These are phyloP conservation scores for Phytophthora crassamura DNA, from an alignment of 352 stramenopile species.

Conservation along the genomic window DNA sequence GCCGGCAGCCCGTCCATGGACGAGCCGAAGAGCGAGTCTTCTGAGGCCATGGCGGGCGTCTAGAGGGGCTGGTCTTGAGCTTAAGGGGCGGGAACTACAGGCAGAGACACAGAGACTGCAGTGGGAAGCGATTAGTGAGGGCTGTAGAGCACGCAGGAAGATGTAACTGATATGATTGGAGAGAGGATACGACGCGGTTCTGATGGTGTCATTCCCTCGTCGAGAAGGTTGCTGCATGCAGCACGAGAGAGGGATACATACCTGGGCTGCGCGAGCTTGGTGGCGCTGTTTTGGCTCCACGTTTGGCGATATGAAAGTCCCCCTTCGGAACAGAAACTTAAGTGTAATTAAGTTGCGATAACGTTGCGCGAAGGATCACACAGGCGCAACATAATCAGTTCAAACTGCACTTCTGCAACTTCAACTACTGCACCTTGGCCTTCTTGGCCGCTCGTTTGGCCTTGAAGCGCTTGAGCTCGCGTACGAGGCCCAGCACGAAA, in stretches of 20 bases:
- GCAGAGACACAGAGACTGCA: constrained; percentile 2
- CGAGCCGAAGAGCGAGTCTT: constrained; percentile 50
- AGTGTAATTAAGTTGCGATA: constrained; percentile 1
- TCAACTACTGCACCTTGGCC: constrained; percentile 29
- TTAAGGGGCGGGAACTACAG: too few species aligned
- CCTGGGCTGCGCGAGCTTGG: constrained; percentile 13
- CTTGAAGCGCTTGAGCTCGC: constrained; percentile 61
- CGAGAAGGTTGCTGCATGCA: not conserved
- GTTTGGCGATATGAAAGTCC: constrained; percentile 11
- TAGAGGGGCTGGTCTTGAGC: not conserved
- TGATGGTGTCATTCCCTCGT: not conserved
- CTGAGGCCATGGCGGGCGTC: constrained; percentile 43
- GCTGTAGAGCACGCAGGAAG: constrained; percentile 3
- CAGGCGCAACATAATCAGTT: too few species aligned
- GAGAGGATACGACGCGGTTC: constrained; percentile 14
- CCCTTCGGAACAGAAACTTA: constrained; percentile 1
- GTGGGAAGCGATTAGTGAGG: constrained; percentile 5
- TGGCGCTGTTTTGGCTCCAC: constrained; percentile 25
- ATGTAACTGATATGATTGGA: constrained; percentile 19
- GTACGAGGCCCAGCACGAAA: constrained; percentile 60
- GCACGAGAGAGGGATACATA: constrained; percentile 20
- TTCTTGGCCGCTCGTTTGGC: constrained; percentile 43
- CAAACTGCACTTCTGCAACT: not conserved
- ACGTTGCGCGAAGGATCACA: too few species aligned
- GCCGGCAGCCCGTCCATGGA: constrained; percentile 63